Conservation (phyloP, 2,329 filamentous ascomycete genomes). For the Zarea fungicola region DNA sequence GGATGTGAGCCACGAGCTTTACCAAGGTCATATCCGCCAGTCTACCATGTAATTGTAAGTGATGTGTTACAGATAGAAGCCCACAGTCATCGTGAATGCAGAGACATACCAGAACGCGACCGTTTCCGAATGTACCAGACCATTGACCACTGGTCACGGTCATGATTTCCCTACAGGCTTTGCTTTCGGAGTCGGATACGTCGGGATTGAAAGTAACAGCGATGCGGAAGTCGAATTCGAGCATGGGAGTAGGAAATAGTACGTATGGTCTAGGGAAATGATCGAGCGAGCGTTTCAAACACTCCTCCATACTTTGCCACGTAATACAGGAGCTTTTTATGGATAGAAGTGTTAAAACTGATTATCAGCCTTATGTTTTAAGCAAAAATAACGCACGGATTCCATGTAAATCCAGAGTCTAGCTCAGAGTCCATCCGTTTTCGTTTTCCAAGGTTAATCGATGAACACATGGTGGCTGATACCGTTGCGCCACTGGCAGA, state of each 20-base stretch:
- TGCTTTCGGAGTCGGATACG: constrained; percentile 37
- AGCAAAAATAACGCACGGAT: too few species aligned
- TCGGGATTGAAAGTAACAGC: constrained; percentile 40
- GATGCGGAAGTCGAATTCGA: constrained; percentile 47
- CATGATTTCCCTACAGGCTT: constrained; percentile 44
- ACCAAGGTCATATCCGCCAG: constrained; percentile 38
- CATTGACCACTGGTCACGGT: constrained; percentile 42
- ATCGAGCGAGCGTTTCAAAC: constrained; percentile 32
- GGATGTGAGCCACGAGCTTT: constrained; percentile 36
- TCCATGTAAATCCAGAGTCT: constrained; percentile 4
- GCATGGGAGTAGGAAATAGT: constrained; percentile 39
- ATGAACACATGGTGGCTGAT: not conserved
- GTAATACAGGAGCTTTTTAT: constrained; percentile 7
- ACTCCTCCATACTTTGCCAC: constrained; percentile 31
- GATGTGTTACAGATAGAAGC: not conserved
- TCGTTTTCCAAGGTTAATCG: constrained; percentile 2
- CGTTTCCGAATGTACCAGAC: constrained; percentile 45
- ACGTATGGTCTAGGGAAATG: constrained; percentile 38
- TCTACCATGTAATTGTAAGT: constrained; percentile 19
- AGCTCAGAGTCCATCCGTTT: constrained; percentile 6
- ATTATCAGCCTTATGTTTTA: too few species aligned
- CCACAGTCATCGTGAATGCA: not conserved
- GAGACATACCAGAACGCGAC: constrained; percentile 38
- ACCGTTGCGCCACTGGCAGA: not conserved
- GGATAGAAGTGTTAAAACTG: too few species aligned